Evolutionary conservation across 1,284 basidiomycete genomes (phyloP).

Genomic region (Boletus semigastroideus): DNA sequence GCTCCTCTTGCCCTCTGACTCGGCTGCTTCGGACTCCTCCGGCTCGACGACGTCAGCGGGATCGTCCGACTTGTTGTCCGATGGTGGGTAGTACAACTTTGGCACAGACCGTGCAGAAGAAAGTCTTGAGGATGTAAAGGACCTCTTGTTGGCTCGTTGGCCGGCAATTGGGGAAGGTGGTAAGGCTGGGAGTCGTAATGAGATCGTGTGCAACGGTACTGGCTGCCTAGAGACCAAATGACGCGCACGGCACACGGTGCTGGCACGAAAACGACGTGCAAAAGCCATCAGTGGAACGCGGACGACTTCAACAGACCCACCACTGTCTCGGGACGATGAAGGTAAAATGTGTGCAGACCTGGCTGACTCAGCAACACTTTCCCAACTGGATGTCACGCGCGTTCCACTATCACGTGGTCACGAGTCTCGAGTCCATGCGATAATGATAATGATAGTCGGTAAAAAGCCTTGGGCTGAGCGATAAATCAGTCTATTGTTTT

Average conservation of each 20-base stretch:
- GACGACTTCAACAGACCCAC: slow-evolving; percentile 19
- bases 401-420: no score
- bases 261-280: slow-evolving; percentile 18
- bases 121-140: slow-evolving; percentile 21
- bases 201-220: slow-evolving; percentile 12
- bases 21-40: slow-evolving; percentile 26
- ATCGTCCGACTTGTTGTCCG: slow-evolving; percentile 27
- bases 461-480: no score
- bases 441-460: no score
- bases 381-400: no score
- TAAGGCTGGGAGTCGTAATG: slow-evolving; percentile 4
- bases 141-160: slow-evolving; percentile 12
- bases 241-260: slow-evolving; percentile 8
- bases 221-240: slow-evolving; percentile 12
- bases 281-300: slow-evolving; percentile 22
- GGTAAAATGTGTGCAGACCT: slow-evolving; percentile 3
- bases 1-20: slow-evolving; percentile 10
- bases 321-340: background rate
- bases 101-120: slow-evolving; percentile 23
- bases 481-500: no score
- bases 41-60: slow-evolving; percentile 19
- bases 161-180: slow-evolving; percentile 4
- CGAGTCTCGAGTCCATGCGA: no score
- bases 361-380: slow-evolving; percentile 25
- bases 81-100: slow-evolving; percentile 27